Evolutionary conservation across 2,329 filamentous ascomycete genomes (phyloP).

Genomic region (Bisporella sp.): DNA sequence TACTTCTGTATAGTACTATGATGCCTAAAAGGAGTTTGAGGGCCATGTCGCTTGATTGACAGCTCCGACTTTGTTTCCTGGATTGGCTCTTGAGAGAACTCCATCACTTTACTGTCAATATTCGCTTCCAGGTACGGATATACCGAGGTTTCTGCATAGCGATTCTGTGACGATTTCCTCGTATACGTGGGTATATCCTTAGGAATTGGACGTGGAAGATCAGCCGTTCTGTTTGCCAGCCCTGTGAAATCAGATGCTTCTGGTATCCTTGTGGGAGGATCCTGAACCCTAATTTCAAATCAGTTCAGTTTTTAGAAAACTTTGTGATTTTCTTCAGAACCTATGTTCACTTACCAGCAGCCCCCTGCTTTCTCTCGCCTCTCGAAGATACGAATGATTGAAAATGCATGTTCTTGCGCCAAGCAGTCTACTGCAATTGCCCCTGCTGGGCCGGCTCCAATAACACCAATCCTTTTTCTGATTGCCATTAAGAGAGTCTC

Average conservation of each 20-base stretch:
- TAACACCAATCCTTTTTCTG: constrained; percentile 41
- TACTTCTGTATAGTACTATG: constrained; percentile 48
- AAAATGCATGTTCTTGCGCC: constrained; percentile 47
- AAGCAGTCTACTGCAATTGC: constrained; percentile 51
- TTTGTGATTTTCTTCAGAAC: too few relatives aligned
- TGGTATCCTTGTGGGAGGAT: neutral
- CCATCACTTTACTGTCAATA: constrained; percentile 49
- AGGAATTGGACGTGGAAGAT: neutral
- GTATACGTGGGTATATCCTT: constrained; percentile 36
- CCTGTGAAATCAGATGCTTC: neutral
- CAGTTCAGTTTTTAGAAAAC: too few relatives aligned
- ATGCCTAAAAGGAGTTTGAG: constrained; percentile 52
- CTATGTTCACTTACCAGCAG: constrained; percentile 39
- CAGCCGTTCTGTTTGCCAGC: neutral
- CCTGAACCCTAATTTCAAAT: neutral
- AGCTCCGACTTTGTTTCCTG: constrained; percentile 33
- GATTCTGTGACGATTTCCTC: constrained; percentile 27
- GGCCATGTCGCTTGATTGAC: constrained; percentile 41
- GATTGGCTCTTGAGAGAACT: constrained; percentile 48
- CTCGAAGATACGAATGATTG: constrained; percentile 53
- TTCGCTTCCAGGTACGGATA: constrained; percentile 58
- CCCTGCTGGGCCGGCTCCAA: constrained; percentile 51
- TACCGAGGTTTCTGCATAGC: constrained; percentile 43
- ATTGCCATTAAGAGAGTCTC: neutral
- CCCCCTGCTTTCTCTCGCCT: constrained; percentile 48